Evolutionary conservation across 176 grass and related monocot species (phyloP).

Genomic region (Aegilops tauschii): DNA sequence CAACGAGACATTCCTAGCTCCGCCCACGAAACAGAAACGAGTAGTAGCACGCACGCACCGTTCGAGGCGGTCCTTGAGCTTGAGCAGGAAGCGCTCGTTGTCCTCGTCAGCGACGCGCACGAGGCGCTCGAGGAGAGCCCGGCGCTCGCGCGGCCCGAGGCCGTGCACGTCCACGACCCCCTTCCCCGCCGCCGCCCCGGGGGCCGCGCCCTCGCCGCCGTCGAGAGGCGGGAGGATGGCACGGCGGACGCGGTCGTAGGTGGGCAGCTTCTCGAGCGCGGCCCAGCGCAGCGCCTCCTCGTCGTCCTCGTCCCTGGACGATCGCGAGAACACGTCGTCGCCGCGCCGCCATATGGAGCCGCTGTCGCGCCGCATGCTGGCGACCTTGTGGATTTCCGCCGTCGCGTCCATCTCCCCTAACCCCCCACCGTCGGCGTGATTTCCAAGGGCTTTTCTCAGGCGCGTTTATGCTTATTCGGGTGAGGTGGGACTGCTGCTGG

Average conservation of each 20-base stretch:
- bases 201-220: neutral
- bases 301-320: constrained; percentile 79
- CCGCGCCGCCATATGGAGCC: constrained; percentile 53
- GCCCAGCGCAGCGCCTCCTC: constrained; percentile 92
- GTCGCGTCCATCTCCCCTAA: constrained; percentile 37
- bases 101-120: constrained; percentile 84
- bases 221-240: constrained; percentile 49
- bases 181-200: neutral
- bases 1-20: neutral
- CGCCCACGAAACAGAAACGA: neutral
- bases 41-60: constrained; percentile 28
- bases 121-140: constrained; percentile 60
- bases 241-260: constrained; percentile 67
- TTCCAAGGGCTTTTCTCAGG: neutral
- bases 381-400: constrained; percentile 44
- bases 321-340: constrained; percentile 68
- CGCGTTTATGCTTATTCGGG: neutral
- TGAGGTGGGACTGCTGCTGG: neutral
- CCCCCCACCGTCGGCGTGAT: neutral
- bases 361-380: constrained; percentile 49
- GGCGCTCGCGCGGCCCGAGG: constrained; percentile 41
- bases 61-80: constrained; percentile 82
- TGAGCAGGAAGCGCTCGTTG: constrained; percentile 80
- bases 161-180: constrained; percentile 58
- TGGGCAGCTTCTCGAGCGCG: constrained; percentile 83